phyloP scores from a whole-genome alignment of 2,329 filamentous ascomycete species.

The Trichoderma atrobrunneum region DNA sequence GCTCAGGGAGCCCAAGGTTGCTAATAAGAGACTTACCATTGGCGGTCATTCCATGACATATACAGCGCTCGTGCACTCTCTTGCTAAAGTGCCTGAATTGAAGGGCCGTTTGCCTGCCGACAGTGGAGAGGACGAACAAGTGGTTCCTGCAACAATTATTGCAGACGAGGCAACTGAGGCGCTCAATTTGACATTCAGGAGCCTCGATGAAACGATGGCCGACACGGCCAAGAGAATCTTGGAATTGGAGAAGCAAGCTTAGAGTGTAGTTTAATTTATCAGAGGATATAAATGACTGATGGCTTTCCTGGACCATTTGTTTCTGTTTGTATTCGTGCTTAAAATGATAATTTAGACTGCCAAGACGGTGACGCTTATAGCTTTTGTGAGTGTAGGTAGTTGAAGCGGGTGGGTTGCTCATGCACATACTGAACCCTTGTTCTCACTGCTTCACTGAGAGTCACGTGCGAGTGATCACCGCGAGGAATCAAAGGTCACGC shows the following conservation, averaged over 20 bases:
- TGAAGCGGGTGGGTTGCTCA: too few relatives aligned
- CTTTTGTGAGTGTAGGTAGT: neutral
- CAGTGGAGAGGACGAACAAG: neutral
- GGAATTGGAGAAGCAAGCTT: neutral
- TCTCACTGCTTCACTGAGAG: too few relatives aligned
- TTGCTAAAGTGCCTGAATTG: neutral
- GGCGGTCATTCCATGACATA: neutral
- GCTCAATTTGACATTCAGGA: neutral
- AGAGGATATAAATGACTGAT: neutral
- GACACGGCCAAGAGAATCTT: neutral
- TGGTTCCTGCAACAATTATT: neutral
- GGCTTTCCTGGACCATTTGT: accelerated
- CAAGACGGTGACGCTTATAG: neutral
- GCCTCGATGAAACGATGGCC: neutral
- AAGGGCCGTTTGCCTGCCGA: neutral
- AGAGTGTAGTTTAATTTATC: neutral
- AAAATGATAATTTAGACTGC: neutral
- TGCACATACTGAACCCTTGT: too few relatives aligned
- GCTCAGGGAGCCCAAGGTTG: neutral
- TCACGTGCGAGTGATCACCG: too few relatives aligned
- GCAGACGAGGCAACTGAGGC: neutral
- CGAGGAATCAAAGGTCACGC: too few relatives aligned
- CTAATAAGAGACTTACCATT: neutral
- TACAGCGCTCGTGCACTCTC: neutral
- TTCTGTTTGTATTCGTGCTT: neutral